Percentiles rank a stretch among this genome's conserved stretches.
These are phyloP conservation scores for Podospora didyma DNA, from an alignment of 495 filamentous ascomycete species.

Conservation along the genomic window DNA sequence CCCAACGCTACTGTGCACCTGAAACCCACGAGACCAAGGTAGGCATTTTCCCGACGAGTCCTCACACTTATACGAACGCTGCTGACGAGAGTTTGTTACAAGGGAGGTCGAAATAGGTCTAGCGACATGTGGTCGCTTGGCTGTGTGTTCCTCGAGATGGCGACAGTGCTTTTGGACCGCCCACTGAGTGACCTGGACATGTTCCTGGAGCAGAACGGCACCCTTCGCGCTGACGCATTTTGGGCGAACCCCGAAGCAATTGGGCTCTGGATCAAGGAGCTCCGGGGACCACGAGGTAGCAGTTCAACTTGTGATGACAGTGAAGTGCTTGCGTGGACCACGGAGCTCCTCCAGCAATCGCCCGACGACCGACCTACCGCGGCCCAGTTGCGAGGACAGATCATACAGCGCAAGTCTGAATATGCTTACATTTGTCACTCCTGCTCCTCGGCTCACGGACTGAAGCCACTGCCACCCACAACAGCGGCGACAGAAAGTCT, in stretches of 20 bases:
- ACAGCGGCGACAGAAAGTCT: no score
- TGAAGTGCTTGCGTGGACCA: not conserved
- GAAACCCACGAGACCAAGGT: conserved; percentile 20
- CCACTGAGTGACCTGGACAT: not conserved
- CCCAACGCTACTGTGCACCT: conserved; percentile 27
- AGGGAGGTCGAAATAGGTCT: conserved; percentile 19
- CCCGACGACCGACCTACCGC: not conserved
- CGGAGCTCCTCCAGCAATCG: not conserved
- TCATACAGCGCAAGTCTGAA: not conserved
- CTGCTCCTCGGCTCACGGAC: not conserved
- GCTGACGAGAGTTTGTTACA: no score
- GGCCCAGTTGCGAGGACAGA: not conserved
- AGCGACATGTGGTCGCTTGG: conserved; percentile 43
- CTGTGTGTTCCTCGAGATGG: conserved; percentile 40
- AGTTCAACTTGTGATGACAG: not conserved
- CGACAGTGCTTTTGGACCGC: conserved; percentile 18
- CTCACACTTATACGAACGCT: no score
- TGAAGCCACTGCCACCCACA: not conserved
- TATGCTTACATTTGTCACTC: not conserved
- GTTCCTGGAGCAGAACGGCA: not conserved
- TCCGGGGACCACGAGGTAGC: not conserved
- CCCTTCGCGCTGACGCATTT: not conserved
- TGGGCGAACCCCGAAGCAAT: not conserved
- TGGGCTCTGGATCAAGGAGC: not conserved
- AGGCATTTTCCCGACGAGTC: no score